Evolutionary conservation across 176 grass and related monocot genomes (phyloP), one percentile per base, ranked within the genome.

Genomic region (Elymus sibiricus): DNA sequence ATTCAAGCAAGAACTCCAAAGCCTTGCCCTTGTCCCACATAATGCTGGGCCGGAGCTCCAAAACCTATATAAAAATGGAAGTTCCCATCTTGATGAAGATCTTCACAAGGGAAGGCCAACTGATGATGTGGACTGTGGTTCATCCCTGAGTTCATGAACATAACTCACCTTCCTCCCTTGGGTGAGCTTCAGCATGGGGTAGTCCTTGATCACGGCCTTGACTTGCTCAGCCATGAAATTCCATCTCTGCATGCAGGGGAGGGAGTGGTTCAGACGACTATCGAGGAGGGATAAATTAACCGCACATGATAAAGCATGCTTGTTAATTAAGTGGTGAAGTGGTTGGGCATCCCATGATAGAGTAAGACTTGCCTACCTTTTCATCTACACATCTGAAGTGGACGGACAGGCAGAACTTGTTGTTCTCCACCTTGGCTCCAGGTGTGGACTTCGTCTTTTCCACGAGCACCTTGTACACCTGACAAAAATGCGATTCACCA

Each of bases 11-110:
- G 46, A 95, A 98, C 83, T 98, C 95, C 86, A 98, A 74, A 26
- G 95, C 95, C 93, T 89, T 95, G 75, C 95, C 95, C 80, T 98
- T 98, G 89, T 98, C 95, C 95, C 95, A 98, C 85, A 92, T 95
- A n/a, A 98, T 98, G 74, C 89, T 90, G 14, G 95, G 95, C 15
- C 95, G 79, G 89, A 98, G 89, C 88, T 98, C 95, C 77, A 98
- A 82, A 59, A 98, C 95, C 95, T 97, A 83, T 31, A 17, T 0
- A 53, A 12, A 60, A 32, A 47, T 13, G 16, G 29, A 67, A 67
- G 61, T 51, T 82, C 26, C 49, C 38, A 61, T 6, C 46, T 66
- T 88, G 42, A 17, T 79, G 21, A 81, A 32, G 39, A 74, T 56
- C 59, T 39, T 72, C 40, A 55, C 47, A 49, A 22, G 26, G 38